Evolutionary conservation across 2,329 filamentous ascomycete species (phyloP).

Genomic region (Exophiala spinifera): DNA sequence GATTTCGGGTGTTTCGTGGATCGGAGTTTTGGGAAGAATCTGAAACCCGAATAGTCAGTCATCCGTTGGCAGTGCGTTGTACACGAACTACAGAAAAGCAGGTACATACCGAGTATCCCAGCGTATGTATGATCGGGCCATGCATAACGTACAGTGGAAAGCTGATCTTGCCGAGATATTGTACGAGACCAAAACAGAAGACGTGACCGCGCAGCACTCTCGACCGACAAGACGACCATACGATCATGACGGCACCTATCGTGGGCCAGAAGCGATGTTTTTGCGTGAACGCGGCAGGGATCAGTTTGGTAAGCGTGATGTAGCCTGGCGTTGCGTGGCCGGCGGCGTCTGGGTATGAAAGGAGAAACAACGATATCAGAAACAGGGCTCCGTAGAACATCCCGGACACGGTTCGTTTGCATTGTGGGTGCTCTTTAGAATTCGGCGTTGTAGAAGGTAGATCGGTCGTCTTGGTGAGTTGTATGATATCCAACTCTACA

Average conservation of each 20-base stretch:
- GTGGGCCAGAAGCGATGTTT: constrained; percentile 46
- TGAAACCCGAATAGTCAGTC: constrained; percentile 27
- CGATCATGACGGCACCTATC: constrained; percentile 42
- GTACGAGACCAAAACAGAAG: constrained; percentile 42
- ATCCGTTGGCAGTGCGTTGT: background rate
- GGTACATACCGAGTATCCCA: constrained; percentile 39
- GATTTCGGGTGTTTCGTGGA: constrained; percentile 28
- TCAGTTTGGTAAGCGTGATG: constrained; percentile 38
- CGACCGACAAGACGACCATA: constrained; percentile 43
- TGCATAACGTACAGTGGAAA: constrained; percentile 50
- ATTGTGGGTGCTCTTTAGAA: background rate
- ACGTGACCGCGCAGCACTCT: constrained; percentile 38
- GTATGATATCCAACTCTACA: constrained; percentile 25
- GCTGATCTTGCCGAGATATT: constrained; percentile 48
- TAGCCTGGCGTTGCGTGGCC: constrained; percentile 44
- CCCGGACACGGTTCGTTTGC: constrained; percentile 4
- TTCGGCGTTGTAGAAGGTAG: no score
- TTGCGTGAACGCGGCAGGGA: constrained; percentile 41
- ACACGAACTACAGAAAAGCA: background rate
- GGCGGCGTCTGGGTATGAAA: constrained; percentile 38
- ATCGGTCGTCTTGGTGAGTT: constrained; percentile 5
- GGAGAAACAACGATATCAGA: constrained; percentile 41
- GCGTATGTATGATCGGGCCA: constrained; percentile 42
- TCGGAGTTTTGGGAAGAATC: constrained; percentile 38
- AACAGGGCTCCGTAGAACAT: constrained; percentile 38